Evolutionary conservation across 768 basidiomycete species (phyloP).

Genomic region (Porpolomopsis calyptriformis): DNA sequence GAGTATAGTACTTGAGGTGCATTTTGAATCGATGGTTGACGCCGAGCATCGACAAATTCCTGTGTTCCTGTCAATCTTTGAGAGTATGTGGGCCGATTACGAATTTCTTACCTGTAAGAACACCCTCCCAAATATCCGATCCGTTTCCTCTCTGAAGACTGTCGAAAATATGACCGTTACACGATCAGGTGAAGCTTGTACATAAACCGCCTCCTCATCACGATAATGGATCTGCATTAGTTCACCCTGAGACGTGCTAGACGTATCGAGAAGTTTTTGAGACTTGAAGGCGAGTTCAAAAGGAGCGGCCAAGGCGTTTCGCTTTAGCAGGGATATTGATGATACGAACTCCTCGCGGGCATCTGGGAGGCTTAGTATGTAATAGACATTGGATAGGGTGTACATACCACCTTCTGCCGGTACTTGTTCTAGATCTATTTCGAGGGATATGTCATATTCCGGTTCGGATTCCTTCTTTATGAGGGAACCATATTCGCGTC

Average conservation of each 20-base stretch:
- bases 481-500: conserved; percentile 72
- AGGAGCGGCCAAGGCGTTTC: conserved; percentile 89
- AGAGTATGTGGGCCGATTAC: conserved; percentile 1
- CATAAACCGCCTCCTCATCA: conserved; percentile 93
- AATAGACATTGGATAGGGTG: neutral
- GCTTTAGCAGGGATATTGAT: conserved; percentile 78
- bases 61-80: conserved; percentile 20
- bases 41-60: conserved; percentile 99
- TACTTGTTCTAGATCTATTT: conserved; percentile 78
- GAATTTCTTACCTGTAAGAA: conserved; percentile 74
- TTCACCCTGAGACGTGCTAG: conserved; percentile 58
- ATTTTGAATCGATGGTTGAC: conserved; percentile 85
- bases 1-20: conserved; percentile 96
- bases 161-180: conserved; percentile 98
- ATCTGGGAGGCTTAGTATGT: conserved; percentile 36
- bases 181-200: conserved; percentile 87
- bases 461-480: conserved; percentile 61
- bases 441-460: conserved; percentile 82
- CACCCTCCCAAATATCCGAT: conserved; percentile 94
- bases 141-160: conserved; percentile 93
- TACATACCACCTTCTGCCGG: conserved; percentile 69
- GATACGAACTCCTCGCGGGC: conserved; percentile 68
- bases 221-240: conserved; percentile 92
- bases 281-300: conserved; percentile 81
- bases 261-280: conserved; percentile 70